Conservation (phyloP, 768 basidiomycete genomes). For the Suillus americanus region DNA sequence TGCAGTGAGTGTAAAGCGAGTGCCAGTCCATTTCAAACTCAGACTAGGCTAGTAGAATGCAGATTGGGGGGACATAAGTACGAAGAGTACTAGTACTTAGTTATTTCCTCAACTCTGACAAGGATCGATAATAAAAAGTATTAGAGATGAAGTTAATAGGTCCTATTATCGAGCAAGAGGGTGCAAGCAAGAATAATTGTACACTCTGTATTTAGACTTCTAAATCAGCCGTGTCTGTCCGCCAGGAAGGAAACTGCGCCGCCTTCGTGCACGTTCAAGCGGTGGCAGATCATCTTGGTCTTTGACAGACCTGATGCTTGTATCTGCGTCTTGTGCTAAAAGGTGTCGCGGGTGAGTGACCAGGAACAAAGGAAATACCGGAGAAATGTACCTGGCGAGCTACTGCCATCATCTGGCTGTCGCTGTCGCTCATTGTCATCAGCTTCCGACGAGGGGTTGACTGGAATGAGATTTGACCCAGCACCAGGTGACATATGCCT, state of each 20-base stretch:
- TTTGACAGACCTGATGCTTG: slow-evolving; percentile 23
- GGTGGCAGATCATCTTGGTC: slow-evolving; percentile 65
- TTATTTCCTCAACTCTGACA: neutral
- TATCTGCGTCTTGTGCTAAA: slow-evolving; percentile 25
- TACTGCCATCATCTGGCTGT: slow-evolving; percentile 29
- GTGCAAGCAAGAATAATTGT: neutral
- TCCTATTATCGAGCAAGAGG: neutral
- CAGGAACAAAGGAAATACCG: neutral
- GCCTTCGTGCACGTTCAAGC: slow-evolving; percentile 65
- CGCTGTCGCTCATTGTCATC: slow-evolving; percentile 23
- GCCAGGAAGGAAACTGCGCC: slow-evolving; percentile 36
- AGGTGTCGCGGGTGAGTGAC: slow-evolving; percentile 12
- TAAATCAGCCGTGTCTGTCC: slow-evolving; percentile 28
- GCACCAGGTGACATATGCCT: slow-evolving; percentile 46
- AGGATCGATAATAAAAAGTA: neutral
- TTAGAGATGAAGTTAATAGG: neutral
- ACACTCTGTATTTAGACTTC: neutral
- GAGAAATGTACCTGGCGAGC: slow-evolving; percentile 22
- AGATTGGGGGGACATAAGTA: neutral
- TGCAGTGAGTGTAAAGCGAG: too few relatives aligned
- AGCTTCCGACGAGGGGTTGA: slow-evolving; percentile 14
- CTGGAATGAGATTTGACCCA: slow-evolving; percentile 6
- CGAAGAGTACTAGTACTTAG: neutral
- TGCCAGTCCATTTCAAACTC: neutral
- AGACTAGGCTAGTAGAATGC: neutral